Evolutionary conservation across 805 yeast genomes (phyloP), one percentile per base, ranked within the genome.

Genomic region (Ogataea saltuana): DNA sequence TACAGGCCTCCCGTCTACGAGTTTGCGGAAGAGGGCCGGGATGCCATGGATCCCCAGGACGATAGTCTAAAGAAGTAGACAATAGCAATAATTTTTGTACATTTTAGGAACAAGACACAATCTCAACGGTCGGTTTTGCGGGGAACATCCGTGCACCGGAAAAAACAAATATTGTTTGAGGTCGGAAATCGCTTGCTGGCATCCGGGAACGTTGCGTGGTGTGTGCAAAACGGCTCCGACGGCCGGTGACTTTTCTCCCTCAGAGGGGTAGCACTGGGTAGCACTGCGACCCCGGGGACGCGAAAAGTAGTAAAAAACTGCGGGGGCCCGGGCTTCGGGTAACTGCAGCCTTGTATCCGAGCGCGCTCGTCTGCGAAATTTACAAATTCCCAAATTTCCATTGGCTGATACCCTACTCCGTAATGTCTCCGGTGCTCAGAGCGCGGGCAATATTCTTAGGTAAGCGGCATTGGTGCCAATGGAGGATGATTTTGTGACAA

Each of bases 1-100:
- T 78, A 73, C 58, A 67, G 55, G 43, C 80, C 80, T 58, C 10
- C 29, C 10, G 17, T 10, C 9, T 18, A 15, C 15, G 28, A 26
- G 19, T 27, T 27, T 27, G 32, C 5, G n/a, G 31, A 27, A 26
- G 30, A 17, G 13, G 25, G 16, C 6, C 3, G 12, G 17, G 23
- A 10, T 6, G 13, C n/a, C 18, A 13, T 7, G 17, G 32, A 26
- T 23, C 17, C 39, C 2, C 32, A n/a, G 4, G 39, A 36, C n/a
- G 39, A 36, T 11, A 27, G 22, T 9, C 25, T 12, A n/a, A 17
- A 12, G 21, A 10, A 4, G 30, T 4, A 21, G 25, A 16, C 20
- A 13, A 6, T 16, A 29, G 31, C 6, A 13, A 27, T 6, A 9
- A 8, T 10, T 7, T 8, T 22, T 22, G 10, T 8, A 8, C 10